Conservation (phyloP, 495 filamentous ascomycete species). For the Tuber calosporum region DNA sequence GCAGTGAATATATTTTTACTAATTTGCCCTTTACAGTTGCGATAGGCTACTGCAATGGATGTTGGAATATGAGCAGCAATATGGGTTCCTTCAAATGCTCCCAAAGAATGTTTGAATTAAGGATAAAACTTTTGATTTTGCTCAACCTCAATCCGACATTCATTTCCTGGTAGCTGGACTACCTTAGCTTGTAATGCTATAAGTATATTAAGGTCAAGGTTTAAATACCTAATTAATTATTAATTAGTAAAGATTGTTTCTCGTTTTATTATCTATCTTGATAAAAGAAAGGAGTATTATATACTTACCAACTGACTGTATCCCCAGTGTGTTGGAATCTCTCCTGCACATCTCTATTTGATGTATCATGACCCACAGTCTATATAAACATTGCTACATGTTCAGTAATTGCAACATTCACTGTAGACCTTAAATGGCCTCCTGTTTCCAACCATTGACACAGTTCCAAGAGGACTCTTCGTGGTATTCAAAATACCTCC, state of each 20-base stretch:
- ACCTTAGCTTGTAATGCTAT: background rate
- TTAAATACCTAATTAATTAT: background rate
- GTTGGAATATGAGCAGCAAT: no score
- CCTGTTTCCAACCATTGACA: no score
- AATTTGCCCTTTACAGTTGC: no score
- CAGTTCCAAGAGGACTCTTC: no score
- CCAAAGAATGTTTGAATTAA: constrained; percentile 1
- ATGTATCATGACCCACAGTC: constrained; percentile 1
- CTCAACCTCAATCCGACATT: background rate
- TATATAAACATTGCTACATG: background rate
- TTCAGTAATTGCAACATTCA: background rate
- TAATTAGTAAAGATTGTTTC: no score
- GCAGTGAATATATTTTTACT: no score
- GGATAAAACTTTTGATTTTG: background rate
- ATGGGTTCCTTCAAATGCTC: background rate
- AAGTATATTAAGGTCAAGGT: background rate
- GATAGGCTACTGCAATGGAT: no score
- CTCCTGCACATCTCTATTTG: background rate
- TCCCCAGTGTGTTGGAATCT: constrained; percentile 6
- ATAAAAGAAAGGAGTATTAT: no score
- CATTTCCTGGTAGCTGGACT: background rate
- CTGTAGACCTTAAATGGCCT: no score
- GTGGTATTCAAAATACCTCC: no score
- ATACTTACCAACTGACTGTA: background rate
- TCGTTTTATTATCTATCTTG: no score